Base-by-base conservation (phyloP, 2,329 filamentous ascomycete species). In the Aphanocladium album region DNA sequence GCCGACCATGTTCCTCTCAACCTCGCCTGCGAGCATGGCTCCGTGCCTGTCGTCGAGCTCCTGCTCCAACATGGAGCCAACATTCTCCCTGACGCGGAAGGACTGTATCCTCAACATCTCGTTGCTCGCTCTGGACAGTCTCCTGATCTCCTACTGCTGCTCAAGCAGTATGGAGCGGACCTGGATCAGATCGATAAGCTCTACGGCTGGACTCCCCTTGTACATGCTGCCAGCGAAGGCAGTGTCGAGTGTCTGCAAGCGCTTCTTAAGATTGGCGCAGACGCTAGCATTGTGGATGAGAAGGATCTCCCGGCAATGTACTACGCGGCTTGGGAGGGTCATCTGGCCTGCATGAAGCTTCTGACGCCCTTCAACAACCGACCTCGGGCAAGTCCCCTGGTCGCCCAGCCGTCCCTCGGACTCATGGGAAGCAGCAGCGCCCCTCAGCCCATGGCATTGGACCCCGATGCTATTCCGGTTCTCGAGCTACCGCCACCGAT, bases 241-340 rank as follows among this genome's bases (percentile, higher is more conserved):
- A 96, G 96, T 71, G 89, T 97, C 1, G 87, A 89, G 27, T 97
- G 93, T 69, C 79, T 99, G 47, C 85, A 91, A 66, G 90, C 88
- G 1, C 80, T 99, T 4, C 80, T 99, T 12, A 85, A 91, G 57
- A 85, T 89, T 64, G 89, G 89, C 8, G 93, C 89, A 3, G 86
- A 96, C 68, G 84, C 89, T 1, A 88, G 87, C 65, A 89, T 92
- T 59, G 77, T 91, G 47, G 95, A 99, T 70, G 95, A 99, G 75
- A 99, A 98, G 71, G 89, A 87, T 17, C 82, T 98, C 4, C 91
- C 93, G 2, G 93, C 95, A 30, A 92, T 98, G 87, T 99, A 99
- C 74, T 99, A 99, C 74, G 95, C 95, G 16, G 93, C 92, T 0
- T 99, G 95, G 95, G 95, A 99, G 76, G 95, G 95, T 0, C 91